Conservation (phyloP, 2,329 filamentous ascomycete species). For the Venturia oleaginea region DNA sequence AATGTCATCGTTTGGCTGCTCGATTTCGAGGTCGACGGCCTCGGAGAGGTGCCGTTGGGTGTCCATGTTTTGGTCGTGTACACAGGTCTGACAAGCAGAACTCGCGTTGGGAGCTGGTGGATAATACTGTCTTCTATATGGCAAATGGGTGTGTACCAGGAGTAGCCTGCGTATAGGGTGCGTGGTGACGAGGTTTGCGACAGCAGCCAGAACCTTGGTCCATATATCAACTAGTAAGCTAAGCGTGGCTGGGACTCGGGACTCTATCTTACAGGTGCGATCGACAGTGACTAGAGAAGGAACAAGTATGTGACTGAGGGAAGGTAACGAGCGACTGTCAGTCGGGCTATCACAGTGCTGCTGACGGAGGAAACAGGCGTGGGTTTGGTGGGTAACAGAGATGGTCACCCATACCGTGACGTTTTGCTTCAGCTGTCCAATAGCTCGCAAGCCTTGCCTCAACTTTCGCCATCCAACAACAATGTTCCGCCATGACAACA, state of each 20-base stretch:
- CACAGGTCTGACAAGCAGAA: not conserved
- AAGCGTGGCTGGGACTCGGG: not conserved
- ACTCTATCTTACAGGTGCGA: not conserved
- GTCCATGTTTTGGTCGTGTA: conserved; percentile 5
- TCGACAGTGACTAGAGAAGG: not conserved
- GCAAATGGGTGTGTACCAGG: not conserved
- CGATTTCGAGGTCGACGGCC: not conserved
- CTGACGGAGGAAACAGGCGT: not conserved
- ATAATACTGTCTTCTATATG: not conserved
- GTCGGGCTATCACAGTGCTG: not conserved
- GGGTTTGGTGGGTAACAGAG: not conserved
- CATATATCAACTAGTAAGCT: not conserved
- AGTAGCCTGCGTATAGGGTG: not conserved
- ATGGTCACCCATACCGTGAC: too few species aligned
- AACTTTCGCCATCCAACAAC: not conserved
- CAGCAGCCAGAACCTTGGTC: not conserved
- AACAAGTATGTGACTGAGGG: not conserved
- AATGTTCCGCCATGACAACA: not conserved
- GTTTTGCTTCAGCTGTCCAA: too few species aligned
- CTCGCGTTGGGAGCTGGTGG: not conserved
- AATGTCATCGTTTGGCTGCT: conserved; percentile 27
- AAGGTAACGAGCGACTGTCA: not conserved
- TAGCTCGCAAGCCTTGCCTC: too few species aligned
- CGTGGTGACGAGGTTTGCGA: not conserved
- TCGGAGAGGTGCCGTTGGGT: not conserved